Base-by-base conservation (phyloP, 805 yeast species). In the Henningerozyma blattae region DNA sequence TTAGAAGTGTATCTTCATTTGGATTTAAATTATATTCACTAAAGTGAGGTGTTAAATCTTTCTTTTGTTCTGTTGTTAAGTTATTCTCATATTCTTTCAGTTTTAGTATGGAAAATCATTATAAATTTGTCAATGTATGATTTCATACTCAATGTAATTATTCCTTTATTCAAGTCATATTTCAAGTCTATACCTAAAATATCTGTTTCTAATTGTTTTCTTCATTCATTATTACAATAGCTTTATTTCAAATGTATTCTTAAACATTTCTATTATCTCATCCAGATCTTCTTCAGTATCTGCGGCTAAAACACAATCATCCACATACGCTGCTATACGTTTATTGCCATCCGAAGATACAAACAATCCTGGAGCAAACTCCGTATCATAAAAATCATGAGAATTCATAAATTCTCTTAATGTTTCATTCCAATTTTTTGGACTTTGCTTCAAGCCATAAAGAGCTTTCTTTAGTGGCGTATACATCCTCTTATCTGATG, bases 291-390 rank as follows among this genome's bases (percentile, higher is more conserved):
- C 18, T 15, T 38, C 35, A 25, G 14, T 15, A 5, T 28, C 22
- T 8, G 38, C 38, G 5, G 42, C 44, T 19, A 35, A 33, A 3
- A 40, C 22, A 15, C 34, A 30, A 26, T 40, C 44, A 35, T 38
- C 42, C 2, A 40, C 44, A 30, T 40, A 35, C 12, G 28, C 38
- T 4, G 40, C 42, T 10, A 40, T 34, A 34, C 35, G 31, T 3
- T 17, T 14, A 3, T 22, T 29, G 9, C 22, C 16, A 26, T 33
- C 36, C 12, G 27, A 19, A 13, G 30, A 27, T 18, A 18, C n/a
- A 31, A n/a, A 40, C 3, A 37, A 20, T 3, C 43, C 41, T 15
- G 36, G 39, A 4, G 36, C 27, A 17, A 30, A 34, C 15, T 25
- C 33, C 14, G 26, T 15, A 24, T 40, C 39, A 32, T 26, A 22